Evolutionary conservation across 2,329 filamentous ascomycete species (phyloP), one percentile per base, ranked within the genome.

Genomic region (Gremmenia infestans): DNA sequence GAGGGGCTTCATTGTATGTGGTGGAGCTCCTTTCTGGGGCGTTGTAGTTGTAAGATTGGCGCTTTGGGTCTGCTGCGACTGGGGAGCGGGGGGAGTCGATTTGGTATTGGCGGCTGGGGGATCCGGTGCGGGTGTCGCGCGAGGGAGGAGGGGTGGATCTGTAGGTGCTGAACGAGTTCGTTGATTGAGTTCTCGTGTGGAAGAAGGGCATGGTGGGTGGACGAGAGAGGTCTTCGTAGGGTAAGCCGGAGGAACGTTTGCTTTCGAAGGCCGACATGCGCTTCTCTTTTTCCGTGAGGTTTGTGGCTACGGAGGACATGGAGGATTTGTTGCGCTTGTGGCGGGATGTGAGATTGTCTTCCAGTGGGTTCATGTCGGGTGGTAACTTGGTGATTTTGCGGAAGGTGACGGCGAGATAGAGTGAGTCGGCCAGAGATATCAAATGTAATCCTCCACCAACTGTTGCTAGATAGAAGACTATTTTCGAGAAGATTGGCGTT

Each of bases 361-460:
- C 92, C 14, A 97, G 78, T 1, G 93, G 93, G 70, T 97, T 97
- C 88, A 96, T 91, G 68, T 97, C 93, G 0, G 93, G 92, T 5
- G 93, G 93, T 70, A 97, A 80, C 19, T 80, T 77, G 5, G 85
- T 79, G 65, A 97, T 97, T 67, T 88, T 87, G 42, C 86, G 83
- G 81, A 97, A 97, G 63, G 88, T 82, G 52, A 89, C 70, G 15
- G 85, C 83, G 25, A 97, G 78, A 73, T 88, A 97, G 35, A 89
- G 69, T 5, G 89, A 89, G 37, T 95, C 75, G 17, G 77, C 72
- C 1, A 94, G 72, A 1, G 89, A 89, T 9, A 90, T 60, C 0
- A 88, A 65, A 69, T 96, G 91, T 19, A 96, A 69, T 1, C 80
- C 83, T 12, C 80, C 86, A 8, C 84, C 79, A 7, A 77, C 76